Base-by-base conservation (phyloP, 1,284 basidiomycete species). In the Ustilago shanxiensis region DNA sequence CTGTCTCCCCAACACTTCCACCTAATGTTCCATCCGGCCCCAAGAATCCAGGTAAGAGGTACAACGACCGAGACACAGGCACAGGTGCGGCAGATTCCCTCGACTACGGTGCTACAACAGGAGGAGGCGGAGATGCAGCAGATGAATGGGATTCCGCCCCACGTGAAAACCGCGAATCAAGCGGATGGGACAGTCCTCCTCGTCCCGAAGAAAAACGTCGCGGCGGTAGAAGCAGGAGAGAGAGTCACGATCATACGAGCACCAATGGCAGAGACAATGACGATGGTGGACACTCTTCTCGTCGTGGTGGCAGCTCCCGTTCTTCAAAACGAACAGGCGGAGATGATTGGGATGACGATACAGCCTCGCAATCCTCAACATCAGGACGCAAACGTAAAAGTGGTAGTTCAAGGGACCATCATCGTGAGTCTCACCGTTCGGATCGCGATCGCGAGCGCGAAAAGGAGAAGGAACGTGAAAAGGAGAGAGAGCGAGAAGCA, bases 31-130 rank as follows among this genome's bases (percentile, higher is more conserved):
- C 79, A 7, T 76, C 73, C 1, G 81, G 81, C 2, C 81, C 81
- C 1, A 73, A 73, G 49, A 79, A 79, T 44, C 77, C 73, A 2
- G 80, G 75, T 22, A 73, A 73, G 63, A 53, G 82, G 31, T 84
- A 85, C 71, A 84, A 79, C 37, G 84, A 85, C 53, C 77, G 84
- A 10, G 84, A 85, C 26, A 79, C 69, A 11, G 79, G 77, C 6
- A 54, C 70, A 7, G 82, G 82, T n/a, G 72, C 68, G 0, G 78
- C 68, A 14, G 84, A 84, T 28, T 56, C 68, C 20, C 79, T 85
- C 44, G 83, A 85, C 65, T 85, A 85, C 52, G 84, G 84, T 20
- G 79, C 75, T 9, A 63, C 64, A n/a, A 70, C 66, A 7, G 68
- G 68, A 16, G 67, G 58, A 8, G 67, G 60, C 5, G 76, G 58